Evolutionary conservation across 75 land plant species (phyloP).

Genomic region (Sequoiadendron giganteum): DNA sequence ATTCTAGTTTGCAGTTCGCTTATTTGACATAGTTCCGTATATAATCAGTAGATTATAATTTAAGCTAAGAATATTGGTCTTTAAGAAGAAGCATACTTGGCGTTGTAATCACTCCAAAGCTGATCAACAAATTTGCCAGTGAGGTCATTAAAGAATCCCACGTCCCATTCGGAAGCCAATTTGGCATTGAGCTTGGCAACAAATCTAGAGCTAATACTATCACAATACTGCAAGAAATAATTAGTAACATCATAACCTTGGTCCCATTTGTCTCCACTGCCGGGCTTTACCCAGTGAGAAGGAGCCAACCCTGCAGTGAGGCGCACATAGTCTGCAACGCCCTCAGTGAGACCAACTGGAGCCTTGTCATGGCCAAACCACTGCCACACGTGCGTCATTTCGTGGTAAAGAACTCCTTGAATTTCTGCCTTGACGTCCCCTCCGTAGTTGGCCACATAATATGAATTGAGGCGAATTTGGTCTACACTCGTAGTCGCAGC

Average conservation of each 20-base stretch:
- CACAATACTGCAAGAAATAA: conserved; percentile 32
- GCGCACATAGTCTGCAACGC: conserved; percentile 54
- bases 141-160: conserved; percentile 43
- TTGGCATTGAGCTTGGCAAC: conserved; percentile 62
- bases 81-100: conserved; percentile 13
- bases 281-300: conserved; percentile 49
- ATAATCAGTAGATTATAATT: too few relatives aligned
- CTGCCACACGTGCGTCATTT: conserved; percentile 70
- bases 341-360: conserved; percentile 40
- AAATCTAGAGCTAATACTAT: conserved; percentile 49
- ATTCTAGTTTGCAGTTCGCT: too few relatives aligned
- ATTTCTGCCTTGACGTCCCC: conserved; percentile 45
- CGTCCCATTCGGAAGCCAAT: conserved; percentile 51
- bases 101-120: conserved; percentile 73
- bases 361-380: conserved; percentile 42
- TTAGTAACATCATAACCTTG: conserved; percentile 69
- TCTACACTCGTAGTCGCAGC: conserved; percentile 36
- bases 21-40: too few relatives aligned
- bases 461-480: conserved; percentile 36
- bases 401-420: conserved; percentile 58
- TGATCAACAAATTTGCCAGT: conserved; percentile 55
- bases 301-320: conserved; percentile 45
- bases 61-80: too few relatives aligned
- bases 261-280: conserved; percentile 56
- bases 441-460: conserved; percentile 28